Base-by-base conservation (phyloP, 371 early-diverging fungal species). In the Saksenaea vasiformis region DNA sequence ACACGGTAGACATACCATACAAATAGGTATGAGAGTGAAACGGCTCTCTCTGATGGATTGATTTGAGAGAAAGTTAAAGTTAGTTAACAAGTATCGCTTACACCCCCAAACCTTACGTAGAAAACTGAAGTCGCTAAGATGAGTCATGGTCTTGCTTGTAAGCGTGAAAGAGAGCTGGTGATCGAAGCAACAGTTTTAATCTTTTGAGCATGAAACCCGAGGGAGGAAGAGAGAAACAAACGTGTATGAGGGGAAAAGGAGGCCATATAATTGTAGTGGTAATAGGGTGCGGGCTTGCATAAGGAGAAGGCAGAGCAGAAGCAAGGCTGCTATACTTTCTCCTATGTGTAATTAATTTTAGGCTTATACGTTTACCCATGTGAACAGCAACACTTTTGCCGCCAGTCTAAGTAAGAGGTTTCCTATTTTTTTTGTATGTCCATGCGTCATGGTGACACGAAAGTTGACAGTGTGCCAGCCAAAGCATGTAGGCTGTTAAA, bases 111-210 rank as follows among this genome's bases (percentile, higher is more conserved):
- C 47, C 74, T 66, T 68, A 69, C 69, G 74, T 60, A 80, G 54
- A 66, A 80, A 81, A 62, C 78, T 78, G 39, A 68, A 81, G 44
- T 81, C 81, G 47, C 77, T 76, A 36, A 80, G 69, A 68, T 80
- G 80, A 19, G 80, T 80, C 80, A 80, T 79, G 41, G 34, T 43
- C 15, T 19, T 41, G n/a, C 51, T 22, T 19, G 51, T 47, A 22
- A 47, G 24, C 24, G 0, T 9, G 22, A 22, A 47, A 47, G 51
- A 47, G 22, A 47, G 51, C 22, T n/a, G 22, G 22, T 22, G 2
- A 22, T 47, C 22, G 51, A 47, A 47, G 22, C 15, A 14, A 14
- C n/a, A 14, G 9, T 47, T 47, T 47, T 47, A 47, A 47, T 10
- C 51, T 47, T 47, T 47, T 9, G 27, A 22, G 22, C 22, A 47